These are phyloP conservation scores for Zymoseptoria pseudotritici DNA, from an alignment of 2,329 filamentous ascomycete species.

Conservation along the genomic window DNA sequence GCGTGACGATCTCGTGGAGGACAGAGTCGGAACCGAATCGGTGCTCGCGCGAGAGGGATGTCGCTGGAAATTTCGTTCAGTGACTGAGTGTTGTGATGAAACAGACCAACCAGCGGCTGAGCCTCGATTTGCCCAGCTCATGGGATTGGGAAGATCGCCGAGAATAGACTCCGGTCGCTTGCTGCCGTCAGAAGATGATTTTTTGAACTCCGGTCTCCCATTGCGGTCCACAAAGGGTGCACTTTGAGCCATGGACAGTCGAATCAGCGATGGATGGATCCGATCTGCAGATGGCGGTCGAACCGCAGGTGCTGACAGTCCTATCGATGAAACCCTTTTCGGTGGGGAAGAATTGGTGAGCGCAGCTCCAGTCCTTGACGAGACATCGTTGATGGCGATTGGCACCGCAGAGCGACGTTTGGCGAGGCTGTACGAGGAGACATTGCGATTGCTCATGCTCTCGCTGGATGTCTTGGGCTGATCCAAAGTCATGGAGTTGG, in stretches of 20 bases:
- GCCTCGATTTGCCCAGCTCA: conserved; percentile 12
- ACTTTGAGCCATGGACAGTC: conserved; percentile 8
- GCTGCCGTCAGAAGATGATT: not conserved
- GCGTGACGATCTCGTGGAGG: conserved; percentile 11
- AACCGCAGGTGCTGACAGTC: not conserved
- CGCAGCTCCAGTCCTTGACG: not conserved
- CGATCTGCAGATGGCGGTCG: not conserved
- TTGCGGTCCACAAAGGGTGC: conserved; percentile 10
- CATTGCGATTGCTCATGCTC: conserved; percentile 15
- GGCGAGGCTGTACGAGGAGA: conserved; percentile 19
- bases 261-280: not conserved
- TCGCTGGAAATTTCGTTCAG: conserved; percentile 2
- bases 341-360: not conserved
- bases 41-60: not conserved
- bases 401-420: conserved; percentile 22
- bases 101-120: not conserved
- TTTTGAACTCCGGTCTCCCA: not conserved
- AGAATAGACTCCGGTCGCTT: conserved; percentile 22
- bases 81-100: not conserved
- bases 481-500: conserved; percentile 23
- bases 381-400: conserved; percentile 1
- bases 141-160: conserved; percentile 19
- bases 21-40: not conserved
- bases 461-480: conserved; percentile 6
- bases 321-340: not conserved